Percentiles rank a stretch among this genome's conserved stretches.
These are phyloP conservation scores for Eucalyptus marginata DNA, from an alignment of 345 rosid genomes.

Conservation along the genomic window DNA sequence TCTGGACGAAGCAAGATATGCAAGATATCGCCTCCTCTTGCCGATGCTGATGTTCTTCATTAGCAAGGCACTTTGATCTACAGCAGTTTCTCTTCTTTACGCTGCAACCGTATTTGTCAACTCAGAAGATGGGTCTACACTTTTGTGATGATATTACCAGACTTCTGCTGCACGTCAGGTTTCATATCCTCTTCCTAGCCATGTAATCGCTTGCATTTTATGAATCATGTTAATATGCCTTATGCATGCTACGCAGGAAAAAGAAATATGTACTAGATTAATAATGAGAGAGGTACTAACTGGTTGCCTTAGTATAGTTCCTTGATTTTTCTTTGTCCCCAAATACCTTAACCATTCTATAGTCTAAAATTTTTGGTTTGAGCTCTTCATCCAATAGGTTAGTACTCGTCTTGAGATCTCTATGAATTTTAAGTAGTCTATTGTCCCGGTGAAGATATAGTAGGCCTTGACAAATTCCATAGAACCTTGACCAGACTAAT, in stretches of 20 bases:
- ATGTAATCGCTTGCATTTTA: too few relatives aligned
- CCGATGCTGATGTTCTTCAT: not conserved
- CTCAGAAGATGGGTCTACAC: not conserved
- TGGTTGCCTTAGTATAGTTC: too few relatives aligned
- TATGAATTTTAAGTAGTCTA: slow-evolving; percentile 2
- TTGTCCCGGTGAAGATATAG: slow-evolving; percentile 34
- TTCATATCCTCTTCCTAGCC: not conserved
- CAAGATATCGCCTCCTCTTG: not conserved
- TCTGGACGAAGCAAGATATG: not conserved
- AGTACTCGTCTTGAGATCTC: too few relatives aligned
- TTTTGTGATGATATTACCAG: not conserved
- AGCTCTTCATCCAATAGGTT: too few relatives aligned
- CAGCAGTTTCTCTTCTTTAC: not conserved
- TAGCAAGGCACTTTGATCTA: not conserved
- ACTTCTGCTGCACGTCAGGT: not conserved
- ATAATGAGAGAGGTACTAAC: too few relatives aligned
- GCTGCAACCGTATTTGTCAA: not conserved
- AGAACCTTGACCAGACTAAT: fast-evolving
- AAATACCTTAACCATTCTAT: too few relatives aligned
- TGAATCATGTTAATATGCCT: too few relatives aligned
- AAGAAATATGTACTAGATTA: too few relatives aligned
- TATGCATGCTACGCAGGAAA: too few relatives aligned
- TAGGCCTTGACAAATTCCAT: slow-evolving; percentile 9
- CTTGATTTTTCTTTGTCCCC: too few relatives aligned
- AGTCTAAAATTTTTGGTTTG: too few relatives aligned